Evolutionary conservation across 768 basidiomycete genomes (phyloP).

Genomic region (Ramaria rubella): DNA sequence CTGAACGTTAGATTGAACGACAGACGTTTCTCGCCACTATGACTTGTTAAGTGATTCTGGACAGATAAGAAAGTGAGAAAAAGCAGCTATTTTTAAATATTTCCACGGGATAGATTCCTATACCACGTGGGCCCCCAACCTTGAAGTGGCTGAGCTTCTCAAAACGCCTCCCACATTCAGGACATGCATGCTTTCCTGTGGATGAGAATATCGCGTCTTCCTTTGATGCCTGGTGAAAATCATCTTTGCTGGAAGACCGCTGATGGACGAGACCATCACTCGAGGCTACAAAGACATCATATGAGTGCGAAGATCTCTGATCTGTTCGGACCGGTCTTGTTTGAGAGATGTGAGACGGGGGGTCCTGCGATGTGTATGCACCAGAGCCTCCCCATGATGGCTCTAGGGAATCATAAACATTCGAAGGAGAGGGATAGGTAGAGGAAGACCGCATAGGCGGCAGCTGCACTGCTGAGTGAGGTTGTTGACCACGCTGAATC

Average conservation of each 20-base stretch:
- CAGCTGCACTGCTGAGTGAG: background rate
- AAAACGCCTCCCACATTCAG: slow-evolving; percentile 8
- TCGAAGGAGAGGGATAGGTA: background rate
- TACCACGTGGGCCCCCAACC: background rate
- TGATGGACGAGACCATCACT: slow-evolving; percentile 8
- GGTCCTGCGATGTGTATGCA: background rate
- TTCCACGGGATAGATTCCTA: too few species aligned
- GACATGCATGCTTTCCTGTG: slow-evolving; percentile 9
- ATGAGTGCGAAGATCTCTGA: background rate
- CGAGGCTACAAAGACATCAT: slow-evolving; percentile 6
- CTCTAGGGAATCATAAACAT: background rate
- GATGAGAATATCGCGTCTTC: slow-evolving; percentile 9
- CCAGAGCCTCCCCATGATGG: background rate
- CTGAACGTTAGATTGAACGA: background rate
- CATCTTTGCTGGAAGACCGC: slow-evolving; percentile 2
- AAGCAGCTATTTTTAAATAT: too few species aligned
- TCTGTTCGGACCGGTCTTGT: background rate
- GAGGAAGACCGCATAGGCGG: background rate
- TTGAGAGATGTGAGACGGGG: background rate
- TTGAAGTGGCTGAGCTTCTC: slow-evolving; percentile 10
- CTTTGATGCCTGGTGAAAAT: slow-evolving; percentile 4
- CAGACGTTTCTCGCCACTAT: slow-evolving; percentile 10
- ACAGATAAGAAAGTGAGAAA: background rate
- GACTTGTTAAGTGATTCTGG: slow-evolving; percentile 5
- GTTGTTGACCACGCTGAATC: background rate